A percentile compares a stretch with the other conserved stretches of the same genome.
Evolutionary conservation across 2,329 filamentous ascomycete genomes (phyloP).

Genomic region (Lachnellula suecica): DNA sequence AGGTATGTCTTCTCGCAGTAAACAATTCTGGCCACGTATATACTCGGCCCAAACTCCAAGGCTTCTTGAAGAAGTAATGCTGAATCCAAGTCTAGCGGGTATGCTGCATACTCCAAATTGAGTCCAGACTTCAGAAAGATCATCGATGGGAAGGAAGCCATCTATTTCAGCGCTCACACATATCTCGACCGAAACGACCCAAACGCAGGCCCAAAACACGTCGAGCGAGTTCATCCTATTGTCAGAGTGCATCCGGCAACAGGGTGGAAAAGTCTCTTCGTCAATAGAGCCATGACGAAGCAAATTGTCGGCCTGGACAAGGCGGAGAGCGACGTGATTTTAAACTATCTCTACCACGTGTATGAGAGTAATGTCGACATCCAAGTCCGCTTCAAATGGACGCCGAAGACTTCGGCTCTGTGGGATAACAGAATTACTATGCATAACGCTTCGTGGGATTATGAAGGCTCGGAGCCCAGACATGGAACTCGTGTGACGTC

Average conservation of each 20-base stretch:
- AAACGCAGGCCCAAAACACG: constrained; percentile 58
- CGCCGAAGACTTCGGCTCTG: constrained; percentile 61
- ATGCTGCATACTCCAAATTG: constrained; percentile 71
- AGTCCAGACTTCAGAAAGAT: constrained; percentile 68
- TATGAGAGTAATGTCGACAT: constrained; percentile 69
- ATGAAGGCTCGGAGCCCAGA: constrained; percentile 63
- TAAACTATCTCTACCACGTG: constrained; percentile 66
- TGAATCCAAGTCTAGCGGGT: too few relatives aligned
- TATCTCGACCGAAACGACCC: constrained; percentile 66
- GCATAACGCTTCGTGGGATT: constrained; percentile 74
- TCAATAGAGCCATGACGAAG: constrained; percentile 68
- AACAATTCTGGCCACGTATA: too few relatives aligned
- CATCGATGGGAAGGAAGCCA: constrained; percentile 64
- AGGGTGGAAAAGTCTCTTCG: constrained; percentile 72
- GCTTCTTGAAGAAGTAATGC: too few relatives aligned
- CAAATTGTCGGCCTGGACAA: constrained; percentile 69
- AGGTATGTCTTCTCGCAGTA: too few relatives aligned
- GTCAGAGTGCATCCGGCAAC: constrained; percentile 72
- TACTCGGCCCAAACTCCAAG: too few relatives aligned
- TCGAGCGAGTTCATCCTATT: constrained; percentile 68
- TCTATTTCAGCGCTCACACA: constrained; percentile 64
- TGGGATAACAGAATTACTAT: constrained; percentile 77
- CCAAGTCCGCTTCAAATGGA: constrained; percentile 72
- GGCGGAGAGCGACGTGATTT: constrained; percentile 66
- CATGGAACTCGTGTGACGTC: constrained; percentile 73